Conservation (phyloP, 1,139 yeast genomes). For the Candida labiduridarum region DNA sequence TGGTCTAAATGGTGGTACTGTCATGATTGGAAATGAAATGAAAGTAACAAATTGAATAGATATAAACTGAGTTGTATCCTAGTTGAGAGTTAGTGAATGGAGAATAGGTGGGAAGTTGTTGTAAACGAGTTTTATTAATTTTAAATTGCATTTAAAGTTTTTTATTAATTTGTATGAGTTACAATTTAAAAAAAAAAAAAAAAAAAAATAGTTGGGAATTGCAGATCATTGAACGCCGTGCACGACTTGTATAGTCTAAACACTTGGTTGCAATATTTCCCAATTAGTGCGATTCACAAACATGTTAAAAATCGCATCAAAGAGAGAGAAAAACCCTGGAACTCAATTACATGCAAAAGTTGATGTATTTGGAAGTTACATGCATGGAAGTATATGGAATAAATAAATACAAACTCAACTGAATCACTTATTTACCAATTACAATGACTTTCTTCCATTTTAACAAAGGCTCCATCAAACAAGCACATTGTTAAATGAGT, state of each 20-base stretch:
- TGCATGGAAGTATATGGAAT: too few relatives aligned
- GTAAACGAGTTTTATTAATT: too few relatives aligned
- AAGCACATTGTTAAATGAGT: conserved; percentile 40
- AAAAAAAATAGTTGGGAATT: not conserved
- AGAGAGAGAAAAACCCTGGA: not conserved
- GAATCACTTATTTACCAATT: not conserved
- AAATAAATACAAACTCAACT: too few relatives aligned
- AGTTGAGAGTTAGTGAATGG: not conserved
- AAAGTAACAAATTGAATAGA: too few relatives aligned
- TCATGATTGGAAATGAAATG: not conserved
- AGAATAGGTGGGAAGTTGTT: too few relatives aligned
- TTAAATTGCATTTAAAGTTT: too few relatives aligned
- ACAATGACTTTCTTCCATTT: not conserved
- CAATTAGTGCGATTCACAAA: not conserved
- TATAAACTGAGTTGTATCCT: not conserved
- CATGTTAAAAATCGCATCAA: conserved; percentile 1
- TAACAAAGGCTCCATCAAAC: conserved; percentile 26
- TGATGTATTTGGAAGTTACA: not conserved
- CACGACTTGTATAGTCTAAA: not conserved
- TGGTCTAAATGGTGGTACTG: conserved; percentile 22
- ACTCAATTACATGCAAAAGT: too few relatives aligned
- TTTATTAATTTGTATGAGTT: not conserved
- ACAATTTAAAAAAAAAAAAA: not conserved
- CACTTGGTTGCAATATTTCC: not conserved
- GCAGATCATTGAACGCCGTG: not conserved